Conservation (phyloP, 176 grass and related monocot genomes). For the Oryza meyeriana region DNA sequence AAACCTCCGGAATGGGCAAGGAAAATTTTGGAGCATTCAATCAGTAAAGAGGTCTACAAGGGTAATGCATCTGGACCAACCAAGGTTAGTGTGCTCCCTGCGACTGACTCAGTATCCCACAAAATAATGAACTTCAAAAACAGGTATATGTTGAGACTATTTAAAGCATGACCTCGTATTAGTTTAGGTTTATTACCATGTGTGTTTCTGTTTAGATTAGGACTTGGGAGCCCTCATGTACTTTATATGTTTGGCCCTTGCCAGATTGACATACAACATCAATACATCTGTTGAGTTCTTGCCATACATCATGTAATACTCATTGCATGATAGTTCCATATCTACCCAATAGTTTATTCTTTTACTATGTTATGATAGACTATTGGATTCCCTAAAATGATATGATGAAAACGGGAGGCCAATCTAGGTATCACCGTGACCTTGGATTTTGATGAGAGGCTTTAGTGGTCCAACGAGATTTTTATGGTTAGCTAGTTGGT, state of each 20-base stretch:
- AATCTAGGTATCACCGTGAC: not conserved
- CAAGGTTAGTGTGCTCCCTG: conserved; percentile 60
- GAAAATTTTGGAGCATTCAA: conserved; percentile 89
- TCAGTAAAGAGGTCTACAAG: conserved; percentile 98
- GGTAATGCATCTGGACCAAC: conserved; percentile 97
- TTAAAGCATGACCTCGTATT: not conserved
- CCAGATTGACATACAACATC: not conserved
- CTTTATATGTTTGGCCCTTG: not conserved
- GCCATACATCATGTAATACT: not conserved
- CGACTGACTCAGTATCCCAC: not conserved
- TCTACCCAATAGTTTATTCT: not conserved
- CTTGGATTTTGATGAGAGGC: conserved; percentile 7
- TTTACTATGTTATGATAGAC: conserved; percentile 12
- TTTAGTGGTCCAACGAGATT: not conserved
- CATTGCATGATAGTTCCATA: not conserved
- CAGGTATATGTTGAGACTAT: not conserved
- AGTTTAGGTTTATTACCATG: not conserved
- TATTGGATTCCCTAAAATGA: not conserved
- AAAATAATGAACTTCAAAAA: conserved; percentile 14
- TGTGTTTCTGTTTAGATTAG: not conserved
- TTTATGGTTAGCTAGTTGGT: too few relatives aligned
- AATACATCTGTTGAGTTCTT: conserved; percentile 4
- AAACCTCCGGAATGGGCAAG: conserved; percentile 96
- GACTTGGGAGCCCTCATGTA: not conserved
- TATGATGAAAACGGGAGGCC: not conserved